These are phyloP conservation scores for Metarhizium robertsii DNA, from an alignment of 2,329 filamentous ascomycete genomes.

Conservation along the genomic window DNA sequence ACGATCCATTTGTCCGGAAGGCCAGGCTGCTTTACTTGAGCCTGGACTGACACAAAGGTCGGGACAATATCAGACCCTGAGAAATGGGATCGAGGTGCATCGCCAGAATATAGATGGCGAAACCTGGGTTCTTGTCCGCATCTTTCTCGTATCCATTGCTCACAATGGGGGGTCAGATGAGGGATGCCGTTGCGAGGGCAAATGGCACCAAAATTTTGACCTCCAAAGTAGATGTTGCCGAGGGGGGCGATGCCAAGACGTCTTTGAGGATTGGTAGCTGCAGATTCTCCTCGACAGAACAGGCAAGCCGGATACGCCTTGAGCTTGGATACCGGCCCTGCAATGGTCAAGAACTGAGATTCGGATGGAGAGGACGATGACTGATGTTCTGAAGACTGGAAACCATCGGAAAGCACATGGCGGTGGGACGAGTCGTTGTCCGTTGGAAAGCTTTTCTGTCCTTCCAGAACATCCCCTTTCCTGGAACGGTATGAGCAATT, in stretches of 20 bases:
- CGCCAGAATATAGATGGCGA: slow-evolving; percentile 3
- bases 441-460: too few relatives aligned
- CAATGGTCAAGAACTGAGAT: not conserved
- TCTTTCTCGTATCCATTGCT: slow-evolving; percentile 36
- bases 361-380: slow-evolving; percentile 4
- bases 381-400: slow-evolving; percentile 1
- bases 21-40: slow-evolving; percentile 2
- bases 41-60: not conserved
- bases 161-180: slow-evolving; percentile 36
- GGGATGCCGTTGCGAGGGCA: slow-evolving; percentile 39
- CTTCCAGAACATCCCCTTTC: too few relatives aligned
- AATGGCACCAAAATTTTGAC: slow-evolving; percentile 35
- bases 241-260: slow-evolving; percentile 5
- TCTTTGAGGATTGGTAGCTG: not conserved
- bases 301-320: not conserved
- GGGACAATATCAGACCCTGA: not conserved
- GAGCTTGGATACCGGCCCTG: not conserved
- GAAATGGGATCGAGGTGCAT: not conserved
- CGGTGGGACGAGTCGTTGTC: not conserved
- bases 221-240: slow-evolving; percentile 36
- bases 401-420: not conserved
- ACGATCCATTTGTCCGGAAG: slow-evolving; percentile 27
- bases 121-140: slow-evolving; percentile 25
- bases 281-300: slow-evolving; percentile 1
- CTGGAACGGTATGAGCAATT: too few relatives aligned